These are phyloP conservation scores for Cylindrotheca closterium DNA, from an alignment of 108 stramenopile species.

Conservation along the genomic window DNA sequence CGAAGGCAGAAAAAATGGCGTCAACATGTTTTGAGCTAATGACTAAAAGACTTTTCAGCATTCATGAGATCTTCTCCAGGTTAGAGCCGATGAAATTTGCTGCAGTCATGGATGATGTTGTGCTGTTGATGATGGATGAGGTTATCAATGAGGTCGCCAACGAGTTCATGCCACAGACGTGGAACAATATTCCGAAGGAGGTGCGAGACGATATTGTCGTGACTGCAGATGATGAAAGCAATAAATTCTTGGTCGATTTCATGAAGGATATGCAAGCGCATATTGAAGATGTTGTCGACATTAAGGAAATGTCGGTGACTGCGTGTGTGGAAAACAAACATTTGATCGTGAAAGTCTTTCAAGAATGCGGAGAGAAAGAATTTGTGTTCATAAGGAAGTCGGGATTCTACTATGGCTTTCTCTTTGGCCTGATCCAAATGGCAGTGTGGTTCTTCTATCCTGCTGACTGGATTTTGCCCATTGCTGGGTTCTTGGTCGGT, in stretches of 20 bases:
- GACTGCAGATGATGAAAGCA: slow-evolving; percentile 65
- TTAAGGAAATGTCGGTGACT: slow-evolving; percentile 85
- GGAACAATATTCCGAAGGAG: slow-evolving; percentile 72
- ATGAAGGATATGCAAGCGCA: slow-evolving; percentile 83
- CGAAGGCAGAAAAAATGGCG: slow-evolving; percentile 91
- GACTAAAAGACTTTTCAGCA: slow-evolving; percentile 81
- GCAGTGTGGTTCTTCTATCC: slow-evolving; percentile 75
- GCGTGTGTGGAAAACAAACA: slow-evolving; percentile 85
- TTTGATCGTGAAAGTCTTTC: slow-evolving; percentile 88
- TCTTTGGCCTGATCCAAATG: slow-evolving; percentile 92
- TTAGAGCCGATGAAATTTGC: slow-evolving; percentile 82
- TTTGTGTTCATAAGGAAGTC: slow-evolving; percentile 85
- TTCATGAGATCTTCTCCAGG: slow-evolving; percentile 84
- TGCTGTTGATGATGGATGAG: slow-evolving; percentile 81
- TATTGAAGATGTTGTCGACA: slow-evolving; percentile 84
- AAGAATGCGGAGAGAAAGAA: slow-evolving; percentile 92
- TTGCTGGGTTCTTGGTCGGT: slow-evolving; percentile 84
- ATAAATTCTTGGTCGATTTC: slow-evolving; percentile 64
- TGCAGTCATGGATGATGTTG: slow-evolving; percentile 76
- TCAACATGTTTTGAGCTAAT: slow-evolving; percentile 82
- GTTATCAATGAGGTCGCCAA: slow-evolving; percentile 84
- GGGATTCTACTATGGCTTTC: slow-evolving; percentile 93
- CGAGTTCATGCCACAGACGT: slow-evolving; percentile 78
- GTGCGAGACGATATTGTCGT: slow-evolving; percentile 81
- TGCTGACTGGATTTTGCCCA: slow-evolving; percentile 58